Evolutionary conservation across 177 flowering plant genomes (phyloP), one percentile per base, ranked within the genome.

Genomic region (Vitis hybrid): DNA sequence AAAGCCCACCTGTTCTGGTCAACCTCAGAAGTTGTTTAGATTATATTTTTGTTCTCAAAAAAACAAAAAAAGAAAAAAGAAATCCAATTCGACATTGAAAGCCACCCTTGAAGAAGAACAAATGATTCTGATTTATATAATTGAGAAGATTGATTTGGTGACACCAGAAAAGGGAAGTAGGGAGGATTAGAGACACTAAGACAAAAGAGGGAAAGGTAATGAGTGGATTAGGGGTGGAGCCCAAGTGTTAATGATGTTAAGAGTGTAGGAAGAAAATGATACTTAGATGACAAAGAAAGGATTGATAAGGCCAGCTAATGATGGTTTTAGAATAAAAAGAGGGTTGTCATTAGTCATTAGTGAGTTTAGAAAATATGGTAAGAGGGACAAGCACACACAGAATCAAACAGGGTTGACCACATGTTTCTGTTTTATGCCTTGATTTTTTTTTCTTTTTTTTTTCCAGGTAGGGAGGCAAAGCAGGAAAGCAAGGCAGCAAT

Each of bases 401-500:
- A 61, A 62, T 58, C 40, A 60, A 65, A 60, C 57, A 50, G 64
- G 23, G 77, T 69, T 74, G 77, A 74, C 77, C 21, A 61, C 4
- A 55, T 75, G 73, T 70, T 66, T 32, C 10, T 68, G 58, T 40
- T 21, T 34, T 65, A 34, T 23, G 19, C 56, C 18, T 54, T 26
- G 4, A 21, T 21, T 21, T 21, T 70, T 26, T 60, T 60, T 17
- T 48, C 1, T 10, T 10, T 6, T 18, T 1, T 61, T 52, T 67
- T 56, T 0, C 55, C 56, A 6, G 52, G 52, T 21, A 12, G 48
- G 11, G 15, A 54, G 64, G 62, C 52, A 67, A 62, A 64, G 77
- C 80, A 74, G 79, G 84, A 65, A 74, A 72, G 72, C 82, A 76
- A 68, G 62, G 49, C 72, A 74, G 55, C 77, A 78, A 60, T 49